phyloP scores from a whole-genome alignment of 257 asterid species.

The Solanum chiquidenum region DNA sequence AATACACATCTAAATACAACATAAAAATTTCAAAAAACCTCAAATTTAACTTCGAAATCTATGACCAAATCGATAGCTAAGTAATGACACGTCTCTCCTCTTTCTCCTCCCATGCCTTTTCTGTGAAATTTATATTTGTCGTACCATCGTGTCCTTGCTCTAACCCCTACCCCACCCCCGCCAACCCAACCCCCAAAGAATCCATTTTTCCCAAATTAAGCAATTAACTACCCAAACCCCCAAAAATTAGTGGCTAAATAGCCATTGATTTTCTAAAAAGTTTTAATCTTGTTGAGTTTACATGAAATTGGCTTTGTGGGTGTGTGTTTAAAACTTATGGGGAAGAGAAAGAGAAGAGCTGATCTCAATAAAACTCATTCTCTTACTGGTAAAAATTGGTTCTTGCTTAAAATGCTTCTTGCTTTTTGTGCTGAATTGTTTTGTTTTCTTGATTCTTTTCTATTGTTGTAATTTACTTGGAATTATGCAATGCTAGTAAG shows the following conservation, averaged over 20 bases:
- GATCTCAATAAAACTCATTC: slow-evolving; percentile 11
- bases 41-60: too few species aligned
- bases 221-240: background rate
- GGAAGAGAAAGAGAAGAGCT: slow-evolving; percentile 30
- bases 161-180: rapidly evolving
- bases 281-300: background rate
- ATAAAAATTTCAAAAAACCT: background rate
- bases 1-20: background rate
- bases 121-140: background rate
- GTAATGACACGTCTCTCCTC: background rate
- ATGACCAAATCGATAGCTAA: background rate
- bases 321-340: slow-evolving; percentile 6
- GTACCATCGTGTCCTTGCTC: background rate
- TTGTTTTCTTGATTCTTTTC: background rate
- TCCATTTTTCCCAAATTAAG: background rate
- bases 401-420: background rate
- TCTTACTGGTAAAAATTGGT: background rate
- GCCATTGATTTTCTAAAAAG: background rate
- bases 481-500: background rate
- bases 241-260: background rate
- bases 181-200: background rate
- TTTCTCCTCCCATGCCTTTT: background rate
- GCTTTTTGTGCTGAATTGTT: background rate
- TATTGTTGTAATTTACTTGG: background rate
- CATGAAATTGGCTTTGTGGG: background rate